Base-by-base conservation (phyloP, 805 yeast species). In the Hanseniaspora thailandica region DNA sequence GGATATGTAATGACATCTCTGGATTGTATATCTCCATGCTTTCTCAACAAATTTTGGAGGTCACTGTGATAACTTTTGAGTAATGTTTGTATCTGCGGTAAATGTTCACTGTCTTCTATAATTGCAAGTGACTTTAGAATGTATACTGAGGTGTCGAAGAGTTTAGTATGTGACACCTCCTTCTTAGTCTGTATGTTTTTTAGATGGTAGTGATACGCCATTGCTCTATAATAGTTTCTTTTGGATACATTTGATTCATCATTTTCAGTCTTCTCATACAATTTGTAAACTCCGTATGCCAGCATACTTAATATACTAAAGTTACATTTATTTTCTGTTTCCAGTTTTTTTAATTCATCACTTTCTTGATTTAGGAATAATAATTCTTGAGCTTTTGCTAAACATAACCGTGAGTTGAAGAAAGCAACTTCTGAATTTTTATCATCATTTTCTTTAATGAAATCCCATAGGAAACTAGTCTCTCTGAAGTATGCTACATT, bases 301-400 rank as follows among this genome's bases (percentile, higher is more conserved):
- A 48, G 33, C 23, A 38, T 40, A 25, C 46, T 40, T 17, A 48
- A 12, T 17, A 46, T 3, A 19, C 50, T 46, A 9, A 23, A 25
- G 17, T 31, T 46, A 23, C 23, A 26, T 26, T 26, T 26, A n/a
- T 26, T 17, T 41, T 41, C 22, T n/a, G 12, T 41, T 17, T 41
- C n/a, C 10, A 23, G 33, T n/a, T 28, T 19, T 20, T n/a, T 6
- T 15, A n/a, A 30, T 7, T 40, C 45, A 22, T 48, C 46, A 5
- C 40, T 30, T 17, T 28, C 23, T 3, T 39, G 33, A 12, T 33
- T 31, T 4, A 6, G 13, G 13, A 26, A 40, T 20, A 48, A n/a
- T 9, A 33, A 7, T n/a, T 48, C 52, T 19, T 48, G 52, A 13
- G 46, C 31, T 10, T 31, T 19, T 6, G 46, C 45, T 31, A 48